phyloP scores from a whole-genome alignment of 2,329 filamentous ascomycete species.

The Mycogone perniciosa region DNA sequence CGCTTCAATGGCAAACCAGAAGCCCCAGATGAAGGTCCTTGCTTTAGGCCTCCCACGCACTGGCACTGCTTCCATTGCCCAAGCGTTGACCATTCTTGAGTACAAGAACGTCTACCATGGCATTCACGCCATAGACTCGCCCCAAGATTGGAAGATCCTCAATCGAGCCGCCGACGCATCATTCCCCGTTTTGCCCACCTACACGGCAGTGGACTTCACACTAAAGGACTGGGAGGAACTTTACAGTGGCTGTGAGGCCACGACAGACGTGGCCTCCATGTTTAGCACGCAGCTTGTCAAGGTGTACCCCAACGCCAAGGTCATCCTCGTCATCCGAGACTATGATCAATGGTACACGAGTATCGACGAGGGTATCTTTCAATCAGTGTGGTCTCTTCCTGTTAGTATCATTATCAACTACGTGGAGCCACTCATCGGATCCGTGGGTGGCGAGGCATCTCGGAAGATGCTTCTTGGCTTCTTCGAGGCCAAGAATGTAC shows the following conservation, averaged over 20 bases:
- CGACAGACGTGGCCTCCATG: slow-evolving; percentile 24
- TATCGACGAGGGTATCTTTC: slow-evolving; percentile 24
- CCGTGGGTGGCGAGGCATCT: slow-evolving; percentile 18
- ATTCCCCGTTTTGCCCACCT: slow-evolving; percentile 21
- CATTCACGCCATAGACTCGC: slow-evolving; percentile 19
- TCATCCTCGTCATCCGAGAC: slow-evolving; percentile 26
- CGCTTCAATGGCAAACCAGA: too few relatives aligned
- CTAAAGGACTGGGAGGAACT: slow-evolving; percentile 29
- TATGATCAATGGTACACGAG: slow-evolving; percentile 28
- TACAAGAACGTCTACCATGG: slow-evolving; percentile 29
- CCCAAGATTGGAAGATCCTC: slow-evolving; percentile 20
- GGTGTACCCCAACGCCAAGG: slow-evolving; percentile 28
- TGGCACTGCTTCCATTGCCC: slow-evolving; percentile 28
- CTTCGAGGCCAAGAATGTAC: slow-evolving; percentile 17
- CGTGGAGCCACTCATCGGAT: slow-evolving; percentile 27
- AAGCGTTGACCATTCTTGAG: slow-evolving; percentile 27
- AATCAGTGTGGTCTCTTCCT: slow-evolving; percentile 18
- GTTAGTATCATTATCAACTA: slow-evolving; percentile 15
- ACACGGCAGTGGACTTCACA: slow-evolving; percentile 22
- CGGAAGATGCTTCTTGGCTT: slow-evolving; percentile 25
- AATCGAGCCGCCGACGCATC: slow-evolving; percentile 25
- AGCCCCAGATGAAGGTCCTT: slow-evolving; percentile 23
- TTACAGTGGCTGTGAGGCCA: slow-evolving; percentile 24
- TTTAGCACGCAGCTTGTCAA: slow-evolving; percentile 25
- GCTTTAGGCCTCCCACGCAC: slow-evolving; percentile 27